Percentiles rank a stretch among this genome's conserved stretches.
phyloP scores from a whole-genome alignment of 2,329 filamentous ascomycete species.

The Diaporthe capsici region DNA sequence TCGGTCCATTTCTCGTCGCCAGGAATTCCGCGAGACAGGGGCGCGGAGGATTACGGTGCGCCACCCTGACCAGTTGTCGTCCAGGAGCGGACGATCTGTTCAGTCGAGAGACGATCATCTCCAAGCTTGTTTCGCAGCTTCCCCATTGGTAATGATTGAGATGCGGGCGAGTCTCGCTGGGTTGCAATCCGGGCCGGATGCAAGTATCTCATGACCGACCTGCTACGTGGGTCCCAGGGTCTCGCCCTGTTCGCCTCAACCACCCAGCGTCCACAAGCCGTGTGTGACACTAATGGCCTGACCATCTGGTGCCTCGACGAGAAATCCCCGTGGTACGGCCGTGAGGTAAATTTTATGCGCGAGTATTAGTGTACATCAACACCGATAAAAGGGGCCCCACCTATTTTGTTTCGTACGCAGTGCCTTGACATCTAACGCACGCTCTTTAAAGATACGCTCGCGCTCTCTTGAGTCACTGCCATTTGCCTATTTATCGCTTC shows the following conservation, averaged over 20 bases:
- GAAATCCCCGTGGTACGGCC: conserved; percentile 23
- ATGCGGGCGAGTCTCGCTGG: background rate
- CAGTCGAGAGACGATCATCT: conserved; percentile 8
- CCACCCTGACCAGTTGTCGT: background rate
- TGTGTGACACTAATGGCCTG: conserved; percentile 25
- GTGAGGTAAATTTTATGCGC: conserved; percentile 29
- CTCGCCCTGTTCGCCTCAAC: conserved; percentile 23
- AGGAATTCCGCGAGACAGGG: background rate
- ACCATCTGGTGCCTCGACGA: conserved; percentile 15
- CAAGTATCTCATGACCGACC: conserved; percentile 9
- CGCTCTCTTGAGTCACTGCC: background rate
- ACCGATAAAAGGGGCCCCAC: conserved; percentile 13
- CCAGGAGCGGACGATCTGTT: background rate
- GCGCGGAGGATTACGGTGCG: background rate
- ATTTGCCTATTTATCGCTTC: background rate
- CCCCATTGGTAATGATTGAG: background rate
- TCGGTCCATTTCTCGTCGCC: conserved; percentile 8
- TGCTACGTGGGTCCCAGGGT: conserved; percentile 30
- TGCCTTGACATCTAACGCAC: background rate
- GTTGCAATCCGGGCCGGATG: background rate
- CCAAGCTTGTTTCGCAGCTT: background rate
- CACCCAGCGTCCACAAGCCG: background rate
- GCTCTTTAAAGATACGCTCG: background rate
- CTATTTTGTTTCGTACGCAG: background rate
- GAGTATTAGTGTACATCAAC: conserved; percentile 10